phyloP scores from a whole-genome alignment of 352 stramenopile species.

The Globisporangium megalacanthum region DNA sequence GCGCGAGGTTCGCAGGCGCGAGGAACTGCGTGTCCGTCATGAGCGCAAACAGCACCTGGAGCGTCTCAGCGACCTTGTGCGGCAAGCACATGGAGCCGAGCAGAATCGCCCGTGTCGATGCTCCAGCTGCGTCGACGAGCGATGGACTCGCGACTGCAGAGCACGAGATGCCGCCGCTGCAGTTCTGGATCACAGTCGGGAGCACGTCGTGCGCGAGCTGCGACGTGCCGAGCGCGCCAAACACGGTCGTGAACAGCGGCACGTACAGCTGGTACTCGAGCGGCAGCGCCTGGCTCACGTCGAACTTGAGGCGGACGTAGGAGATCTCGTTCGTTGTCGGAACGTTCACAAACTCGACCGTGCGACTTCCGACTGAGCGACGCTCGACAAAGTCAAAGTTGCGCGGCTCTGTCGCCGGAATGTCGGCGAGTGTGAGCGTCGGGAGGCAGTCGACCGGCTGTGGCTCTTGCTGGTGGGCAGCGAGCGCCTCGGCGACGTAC shows the following conservation, averaged over 20 bases:
- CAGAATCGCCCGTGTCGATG: conserved; percentile 54
- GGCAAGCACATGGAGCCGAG: conserved; percentile 65
- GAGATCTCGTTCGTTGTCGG: conserved; percentile 81
- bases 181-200: conserved; percentile 69
- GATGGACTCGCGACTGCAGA: conserved; percentile 48
- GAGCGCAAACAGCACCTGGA: conserved; percentile 51
- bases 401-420: conserved; percentile 37
- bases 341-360: conserved; percentile 56
- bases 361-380: conserved; percentile 20
- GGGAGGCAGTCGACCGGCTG: conserved; percentile 71
- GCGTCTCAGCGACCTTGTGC: conserved; percentile 62
- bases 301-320: conserved; percentile 73
- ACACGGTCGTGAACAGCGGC: conserved; percentile 62
- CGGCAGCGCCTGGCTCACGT: conserved; percentile 40
- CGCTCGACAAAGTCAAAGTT: conserved; percentile 47
- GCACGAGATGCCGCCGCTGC: conserved; percentile 69
- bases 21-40: conserved; percentile 75
- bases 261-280: conserved; percentile 61
- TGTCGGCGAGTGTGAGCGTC: conserved; percentile 66
- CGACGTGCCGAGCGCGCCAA: conserved; percentile 71
- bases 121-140: conserved; percentile 34
- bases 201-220: conserved; percentile 59
- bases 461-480: conserved; percentile 55
- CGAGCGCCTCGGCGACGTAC: conserved; percentile 33
- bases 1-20: conserved; percentile 58